Evolutionary conservation across 1,139 yeast genomes (phyloP).

Genomic region (Protomyces gravidus): DNA sequence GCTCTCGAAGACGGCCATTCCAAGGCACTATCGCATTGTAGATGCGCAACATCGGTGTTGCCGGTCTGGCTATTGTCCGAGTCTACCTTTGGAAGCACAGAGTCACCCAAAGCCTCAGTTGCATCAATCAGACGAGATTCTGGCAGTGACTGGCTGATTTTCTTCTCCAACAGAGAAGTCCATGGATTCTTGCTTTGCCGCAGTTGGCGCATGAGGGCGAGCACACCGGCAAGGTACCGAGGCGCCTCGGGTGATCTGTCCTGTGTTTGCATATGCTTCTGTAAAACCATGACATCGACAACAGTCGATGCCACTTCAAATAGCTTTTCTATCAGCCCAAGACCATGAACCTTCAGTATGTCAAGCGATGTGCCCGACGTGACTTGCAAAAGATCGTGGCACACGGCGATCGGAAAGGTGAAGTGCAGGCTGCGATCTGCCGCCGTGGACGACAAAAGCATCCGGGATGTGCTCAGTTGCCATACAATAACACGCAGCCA

Average conservation of each 20-base stretch:
- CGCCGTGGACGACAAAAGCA: conserved; percentile 30
- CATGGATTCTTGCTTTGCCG: conserved; percentile 18
- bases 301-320: conserved; percentile 30
- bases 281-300: conserved; percentile 29
- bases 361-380: conserved; percentile 29
- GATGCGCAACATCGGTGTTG: too few relatives aligned
- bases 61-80: too few relatives aligned
- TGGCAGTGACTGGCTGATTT: conserved; percentile 9
- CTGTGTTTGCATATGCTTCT: not conserved
- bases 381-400: conserved; percentile 31
- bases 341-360: conserved; percentile 35
- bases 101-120: too few relatives aligned
- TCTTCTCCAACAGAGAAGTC: conserved; percentile 9
- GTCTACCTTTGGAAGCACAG: too few relatives aligned
- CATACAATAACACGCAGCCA: conserved; percentile 24
- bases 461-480: conserved; percentile 24
- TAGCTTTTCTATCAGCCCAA: conserved; percentile 35
- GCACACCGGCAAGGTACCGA: conserved; percentile 1
- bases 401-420: conserved; percentile 33
- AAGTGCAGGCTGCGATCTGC: conserved; percentile 18
- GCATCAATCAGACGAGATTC: not conserved
- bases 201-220: conserved; percentile 3
- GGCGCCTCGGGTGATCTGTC: not conserved
- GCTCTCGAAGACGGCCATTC: too few relatives aligned
- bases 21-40: too few relatives aligned